Evolutionary conservation across 306 rosid genomes (phyloP).

Genomic region (Quercus bicolor): DNA sequence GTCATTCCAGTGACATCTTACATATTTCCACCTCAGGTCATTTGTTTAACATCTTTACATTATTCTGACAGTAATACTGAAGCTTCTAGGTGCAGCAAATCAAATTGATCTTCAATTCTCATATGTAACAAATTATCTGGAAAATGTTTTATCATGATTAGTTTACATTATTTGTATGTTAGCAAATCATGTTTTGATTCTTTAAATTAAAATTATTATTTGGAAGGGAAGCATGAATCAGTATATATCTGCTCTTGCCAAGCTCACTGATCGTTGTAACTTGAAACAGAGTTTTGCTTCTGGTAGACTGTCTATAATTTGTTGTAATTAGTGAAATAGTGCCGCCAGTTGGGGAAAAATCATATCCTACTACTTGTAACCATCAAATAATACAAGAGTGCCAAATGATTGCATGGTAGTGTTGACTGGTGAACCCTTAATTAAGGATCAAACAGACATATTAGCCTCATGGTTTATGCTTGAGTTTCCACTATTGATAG

Average conservation of each 20-base stretch:
- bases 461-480: too few relatives aligned
- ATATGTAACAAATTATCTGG: background rate
- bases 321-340: too few relatives aligned
- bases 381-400: too few relatives aligned
- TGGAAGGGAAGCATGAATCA: background rate
- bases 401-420: too few relatives aligned
- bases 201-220: background rate
- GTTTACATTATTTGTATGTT: background rate
- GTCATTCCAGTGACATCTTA: slow-evolving; percentile 43
- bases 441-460: too few relatives aligned
- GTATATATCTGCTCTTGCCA: background rate
- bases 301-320: background rate
- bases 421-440: too few relatives aligned
- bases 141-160: background rate
- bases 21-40: background rate
- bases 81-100: slow-evolving; percentile 9
- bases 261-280: background rate
- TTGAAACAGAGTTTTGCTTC: background rate
- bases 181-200: background rate
- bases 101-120: background rate
- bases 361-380: too few relatives aligned
- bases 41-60: background rate
- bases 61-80: background rate
- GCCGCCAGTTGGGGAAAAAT: too few relatives aligned
- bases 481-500: too few relatives aligned